phyloP scores from a whole-genome alignment of 1,284 basidiomycete species.

The Boletus calvinii region DNA sequence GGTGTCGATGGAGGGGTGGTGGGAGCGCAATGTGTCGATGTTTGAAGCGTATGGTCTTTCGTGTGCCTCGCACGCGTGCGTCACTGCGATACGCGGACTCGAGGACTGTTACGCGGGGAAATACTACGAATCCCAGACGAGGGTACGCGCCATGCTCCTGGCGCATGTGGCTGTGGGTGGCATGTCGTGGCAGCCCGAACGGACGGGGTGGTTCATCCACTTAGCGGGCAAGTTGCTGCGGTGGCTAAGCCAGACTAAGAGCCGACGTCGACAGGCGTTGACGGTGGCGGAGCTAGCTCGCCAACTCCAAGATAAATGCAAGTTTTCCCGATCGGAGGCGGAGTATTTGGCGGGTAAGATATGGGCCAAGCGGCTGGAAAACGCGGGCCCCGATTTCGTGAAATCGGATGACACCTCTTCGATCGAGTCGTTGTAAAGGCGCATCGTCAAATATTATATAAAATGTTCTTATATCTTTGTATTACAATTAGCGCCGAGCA shows the following conservation, averaged over 20 bases:
- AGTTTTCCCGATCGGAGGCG: slow-evolving; percentile 23
- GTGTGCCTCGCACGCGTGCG: slow-evolving; percentile 26
- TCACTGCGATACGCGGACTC: slow-evolving; percentile 24
- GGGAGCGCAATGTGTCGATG: slow-evolving; percentile 12
- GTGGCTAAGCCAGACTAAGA: slow-evolving; percentile 20
- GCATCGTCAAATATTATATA: background rate
- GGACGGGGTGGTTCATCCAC: slow-evolving; percentile 25
- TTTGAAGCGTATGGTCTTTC: slow-evolving; percentile 19
- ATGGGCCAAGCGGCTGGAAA: slow-evolving; percentile 25
- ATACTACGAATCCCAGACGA: slow-evolving; percentile 24
- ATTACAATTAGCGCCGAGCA: slow-evolving; percentile 1
- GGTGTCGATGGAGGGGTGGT: slow-evolving; percentile 26
- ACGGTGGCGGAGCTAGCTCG: slow-evolving; percentile 21
- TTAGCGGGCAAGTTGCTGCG: slow-evolving; percentile 22
- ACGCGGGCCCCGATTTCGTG: slow-evolving; percentile 23
- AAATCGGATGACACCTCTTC: slow-evolving; percentile 25
- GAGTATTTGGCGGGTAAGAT: slow-evolving; percentile 24
- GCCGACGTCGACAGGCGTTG: slow-evolving; percentile 13
- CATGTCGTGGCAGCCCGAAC: slow-evolving; percentile 28
- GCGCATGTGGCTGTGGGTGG: slow-evolving; percentile 18
- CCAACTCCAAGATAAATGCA: slow-evolving; percentile 26
- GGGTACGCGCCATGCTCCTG: slow-evolving; percentile 23
- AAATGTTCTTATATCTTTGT: slow-evolving; percentile 9
- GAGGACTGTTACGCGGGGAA: slow-evolving; percentile 7
- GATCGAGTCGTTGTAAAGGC: slow-evolving; percentile 14